Evolutionary conservation across 306 rosid genomes (phyloP).

Genomic region (Hippophae tibetana): DNA sequence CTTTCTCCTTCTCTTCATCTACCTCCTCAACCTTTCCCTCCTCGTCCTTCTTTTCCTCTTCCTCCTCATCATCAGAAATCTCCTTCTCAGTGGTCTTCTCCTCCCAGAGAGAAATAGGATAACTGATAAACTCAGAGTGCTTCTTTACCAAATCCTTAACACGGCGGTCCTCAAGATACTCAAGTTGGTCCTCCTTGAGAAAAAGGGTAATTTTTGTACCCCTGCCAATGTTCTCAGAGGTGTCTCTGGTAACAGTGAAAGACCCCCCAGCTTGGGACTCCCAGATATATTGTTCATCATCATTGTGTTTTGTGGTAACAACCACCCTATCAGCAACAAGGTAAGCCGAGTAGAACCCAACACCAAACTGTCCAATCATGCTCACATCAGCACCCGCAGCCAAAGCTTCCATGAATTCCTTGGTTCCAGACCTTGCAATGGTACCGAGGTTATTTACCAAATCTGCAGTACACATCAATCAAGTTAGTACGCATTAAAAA

Average conservation of each 20-base stretch:
- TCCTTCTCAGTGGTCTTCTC: constrained; percentile 93
- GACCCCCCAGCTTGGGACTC: constrained; percentile 98
- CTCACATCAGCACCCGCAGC: constrained; percentile 98
- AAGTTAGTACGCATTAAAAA: background rate
- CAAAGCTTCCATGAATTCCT: constrained; percentile 93
- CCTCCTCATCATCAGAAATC: constrained; percentile 87
- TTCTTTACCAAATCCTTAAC: constrained; percentile 83
- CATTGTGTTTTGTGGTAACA: constrained; percentile 85
- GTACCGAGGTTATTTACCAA: constrained; percentile 95
- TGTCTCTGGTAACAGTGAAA: constrained; percentile 80
- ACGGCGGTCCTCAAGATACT: constrained; percentile 85
- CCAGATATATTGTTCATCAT: constrained; percentile 90
- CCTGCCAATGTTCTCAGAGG: constrained; percentile 57
- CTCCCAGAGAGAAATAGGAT: constrained; percentile 85
- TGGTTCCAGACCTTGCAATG: constrained; percentile 94
- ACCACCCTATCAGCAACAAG: constrained; percentile 87
- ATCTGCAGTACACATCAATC: constrained; percentile 28
- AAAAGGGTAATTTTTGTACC: constrained; percentile 67
- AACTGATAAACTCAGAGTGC: constrained; percentile 91
- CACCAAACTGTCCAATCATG: constrained; percentile 97
- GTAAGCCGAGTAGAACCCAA: constrained; percentile 92
- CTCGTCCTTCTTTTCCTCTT: constrained; percentile 87
- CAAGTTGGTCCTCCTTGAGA: constrained; percentile 95
- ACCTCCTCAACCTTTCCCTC: constrained; percentile 87
- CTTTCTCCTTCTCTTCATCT: constrained; percentile 81